phyloP scores from a whole-genome alignment of 352 stramenopile genomes.

The Globisporangium alternatum region DNA sequence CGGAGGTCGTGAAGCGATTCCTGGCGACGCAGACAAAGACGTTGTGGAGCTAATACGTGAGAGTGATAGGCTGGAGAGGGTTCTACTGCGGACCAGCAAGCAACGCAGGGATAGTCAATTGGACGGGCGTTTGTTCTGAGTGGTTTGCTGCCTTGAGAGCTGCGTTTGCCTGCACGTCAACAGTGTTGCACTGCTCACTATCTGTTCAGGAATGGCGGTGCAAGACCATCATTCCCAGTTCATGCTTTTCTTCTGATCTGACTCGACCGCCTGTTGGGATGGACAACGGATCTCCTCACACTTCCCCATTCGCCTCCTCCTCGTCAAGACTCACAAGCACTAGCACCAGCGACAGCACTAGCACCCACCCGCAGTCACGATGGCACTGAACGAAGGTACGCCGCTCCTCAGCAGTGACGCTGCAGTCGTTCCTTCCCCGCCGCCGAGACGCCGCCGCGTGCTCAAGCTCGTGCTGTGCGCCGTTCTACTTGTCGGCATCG shows the following conservation, averaged over 20 bases:
- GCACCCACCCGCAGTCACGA: not conserved
- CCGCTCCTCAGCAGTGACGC: not conserved
- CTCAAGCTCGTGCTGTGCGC: not conserved
- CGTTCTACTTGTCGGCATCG: not conserved
- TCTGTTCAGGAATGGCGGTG: not conserved
- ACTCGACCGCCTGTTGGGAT: not conserved
- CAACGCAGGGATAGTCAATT: no score
- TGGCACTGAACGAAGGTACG: not conserved
- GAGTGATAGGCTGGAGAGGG: no score
- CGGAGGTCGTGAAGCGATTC: conserved; percentile 6
- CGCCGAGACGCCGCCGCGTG: not conserved
- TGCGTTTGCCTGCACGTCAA: not conserved
- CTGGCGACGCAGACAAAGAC: conserved; percentile 4
- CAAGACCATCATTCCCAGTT: not conserved
- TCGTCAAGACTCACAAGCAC: not conserved
- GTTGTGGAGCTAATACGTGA: conserved; percentile 4
- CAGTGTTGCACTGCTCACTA: not conserved
- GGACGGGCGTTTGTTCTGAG: no score
- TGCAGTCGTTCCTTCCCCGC: not conserved
- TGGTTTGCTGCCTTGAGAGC: no score
- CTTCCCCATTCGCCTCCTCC: not conserved
- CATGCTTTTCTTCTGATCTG: not conserved
- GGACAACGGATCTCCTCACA: not conserved
- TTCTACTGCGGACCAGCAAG: no score
- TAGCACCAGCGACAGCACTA: not conserved